A percentile compares a stretch with the other conserved stretches of the same genome.
These are phyloP conservation scores for Neoconidiobolus thromboides DNA, from an alignment of 371 early-diverging fungal genomes.

Conservation along the genomic window DNA sequence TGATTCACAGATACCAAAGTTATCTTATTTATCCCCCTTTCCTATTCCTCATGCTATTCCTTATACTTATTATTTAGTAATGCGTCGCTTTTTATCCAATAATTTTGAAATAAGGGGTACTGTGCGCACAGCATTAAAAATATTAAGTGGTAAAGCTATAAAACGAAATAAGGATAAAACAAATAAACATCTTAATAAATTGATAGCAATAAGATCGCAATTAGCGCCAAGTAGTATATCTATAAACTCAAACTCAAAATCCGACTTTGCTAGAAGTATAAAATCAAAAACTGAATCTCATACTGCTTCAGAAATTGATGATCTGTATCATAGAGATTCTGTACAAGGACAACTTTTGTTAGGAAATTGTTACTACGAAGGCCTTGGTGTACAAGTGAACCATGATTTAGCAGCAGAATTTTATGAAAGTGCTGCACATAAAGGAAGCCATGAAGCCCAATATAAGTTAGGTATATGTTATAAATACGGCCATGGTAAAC, in stretches of 20 bases:
- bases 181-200: background rate
- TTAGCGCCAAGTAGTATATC: background rate
- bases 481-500: slow-evolving; percentile 55
- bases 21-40: background rate
- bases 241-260: background rate
- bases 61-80: background rate
- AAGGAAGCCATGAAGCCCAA: slow-evolving; percentile 39
- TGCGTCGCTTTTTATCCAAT: background rate
- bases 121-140: background rate
- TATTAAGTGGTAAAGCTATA: background rate
- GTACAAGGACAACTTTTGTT: slow-evolving; percentile 5
- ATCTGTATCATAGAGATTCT: slow-evolving; percentile 2
- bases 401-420: slow-evolving; percentile 8
- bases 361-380: slow-evolving; percentile 12
- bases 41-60: slow-evolving; percentile 1
- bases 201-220: too few relatives aligned
- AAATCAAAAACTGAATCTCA: background rate
- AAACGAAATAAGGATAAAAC: too few relatives aligned
- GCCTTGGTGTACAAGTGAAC: slow-evolving; percentile 8
- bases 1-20: background rate
- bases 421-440: slow-evolving; percentile 15
- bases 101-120: background rate
- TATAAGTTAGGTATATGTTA: slow-evolving; percentile 62
- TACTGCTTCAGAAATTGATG: background rate
- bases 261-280: too few relatives aligned